These are phyloP conservation scores for Penicillium sp. DNA, from an alignment of 2,329 filamentous ascomycete genomes.

Conservation along the genomic window DNA sequence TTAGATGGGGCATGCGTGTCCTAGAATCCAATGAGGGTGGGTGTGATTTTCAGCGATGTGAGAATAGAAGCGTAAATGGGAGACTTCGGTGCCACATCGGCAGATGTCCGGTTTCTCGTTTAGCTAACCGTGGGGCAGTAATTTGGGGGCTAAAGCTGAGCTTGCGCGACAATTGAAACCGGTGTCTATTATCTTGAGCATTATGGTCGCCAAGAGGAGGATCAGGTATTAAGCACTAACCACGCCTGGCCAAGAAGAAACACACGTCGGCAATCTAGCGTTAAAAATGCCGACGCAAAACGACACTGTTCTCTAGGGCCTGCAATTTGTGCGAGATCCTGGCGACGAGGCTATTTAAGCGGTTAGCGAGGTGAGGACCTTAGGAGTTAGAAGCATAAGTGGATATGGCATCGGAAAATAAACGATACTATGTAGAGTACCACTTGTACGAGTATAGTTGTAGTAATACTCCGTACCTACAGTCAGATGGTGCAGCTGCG, in stretches of 20 bases:
- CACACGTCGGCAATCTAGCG: background rate
- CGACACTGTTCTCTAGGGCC: background rate
- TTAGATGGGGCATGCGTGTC: background rate
- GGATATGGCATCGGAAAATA: background rate
- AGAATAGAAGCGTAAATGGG: background rate
- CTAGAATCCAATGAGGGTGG: background rate
- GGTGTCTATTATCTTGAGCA: background rate
- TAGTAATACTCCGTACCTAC: background rate
- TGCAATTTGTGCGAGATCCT: background rate
- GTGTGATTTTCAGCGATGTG: background rate
- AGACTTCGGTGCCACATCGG: background rate
- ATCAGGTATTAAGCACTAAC: background rate
- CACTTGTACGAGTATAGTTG: background rate
- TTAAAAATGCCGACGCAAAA: background rate
- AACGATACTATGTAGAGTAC: background rate
- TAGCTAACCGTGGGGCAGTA: background rate
- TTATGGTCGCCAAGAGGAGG: background rate
- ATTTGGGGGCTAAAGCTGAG: background rate
- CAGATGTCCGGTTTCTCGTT: background rate
- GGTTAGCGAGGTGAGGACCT: conserved; percentile 1
- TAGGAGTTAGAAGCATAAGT: background rate
- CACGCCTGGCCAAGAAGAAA: background rate
- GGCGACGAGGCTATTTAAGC: background rate
- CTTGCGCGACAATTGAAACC: background rate
- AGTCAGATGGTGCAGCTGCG: background rate